Evolutionary conservation across 1,284 basidiomycete genomes (phyloP).

Genomic region (Trametes polyzona): DNA sequence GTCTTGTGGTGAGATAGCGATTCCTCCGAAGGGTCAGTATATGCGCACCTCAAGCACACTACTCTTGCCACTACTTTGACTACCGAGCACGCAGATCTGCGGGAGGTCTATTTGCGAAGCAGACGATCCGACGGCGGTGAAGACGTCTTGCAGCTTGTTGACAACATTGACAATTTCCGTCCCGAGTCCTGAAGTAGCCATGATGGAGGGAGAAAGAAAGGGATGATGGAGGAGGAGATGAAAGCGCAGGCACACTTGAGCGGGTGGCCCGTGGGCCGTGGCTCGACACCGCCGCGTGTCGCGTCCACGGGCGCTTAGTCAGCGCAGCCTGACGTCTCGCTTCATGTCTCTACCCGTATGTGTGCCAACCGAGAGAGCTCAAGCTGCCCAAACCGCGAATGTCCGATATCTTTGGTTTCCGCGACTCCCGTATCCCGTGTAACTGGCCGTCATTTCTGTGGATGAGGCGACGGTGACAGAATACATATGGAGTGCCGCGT

Average conservation of each 20-base stretch:
- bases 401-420: no score
- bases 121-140: slow-evolving; percentile 77
- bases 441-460: no score
- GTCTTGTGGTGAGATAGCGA: no score
- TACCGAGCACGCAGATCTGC: slow-evolving; percentile 85
- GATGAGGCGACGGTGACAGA: no score
- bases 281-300: slow-evolving; percentile 25
- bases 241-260: slow-evolving; percentile 22
- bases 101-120: slow-evolving; percentile 81
- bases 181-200: slow-evolving; percentile 67
- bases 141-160: slow-evolving; percentile 88
- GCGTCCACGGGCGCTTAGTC: slow-evolving; percentile 12
- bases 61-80: slow-evolving; percentile 88
- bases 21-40: no score
- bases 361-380: no score
- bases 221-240: slow-evolving; percentile 21
- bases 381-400: no score
- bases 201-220: slow-evolving; percentile 31
- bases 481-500: no score
- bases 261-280: no score
- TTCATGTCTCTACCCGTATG: no score
- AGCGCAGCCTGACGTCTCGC: slow-evolving; percentile 9
- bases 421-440: no score
- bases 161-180: slow-evolving; percentile 76
- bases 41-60: slow-evolving; percentile 79